Percentiles rank a stretch among this genome's conserved stretches.
phyloP scores from a whole-genome alignment of 2,329 filamentous ascomycete species.

The Sporothrix euskadiensis region DNA sequence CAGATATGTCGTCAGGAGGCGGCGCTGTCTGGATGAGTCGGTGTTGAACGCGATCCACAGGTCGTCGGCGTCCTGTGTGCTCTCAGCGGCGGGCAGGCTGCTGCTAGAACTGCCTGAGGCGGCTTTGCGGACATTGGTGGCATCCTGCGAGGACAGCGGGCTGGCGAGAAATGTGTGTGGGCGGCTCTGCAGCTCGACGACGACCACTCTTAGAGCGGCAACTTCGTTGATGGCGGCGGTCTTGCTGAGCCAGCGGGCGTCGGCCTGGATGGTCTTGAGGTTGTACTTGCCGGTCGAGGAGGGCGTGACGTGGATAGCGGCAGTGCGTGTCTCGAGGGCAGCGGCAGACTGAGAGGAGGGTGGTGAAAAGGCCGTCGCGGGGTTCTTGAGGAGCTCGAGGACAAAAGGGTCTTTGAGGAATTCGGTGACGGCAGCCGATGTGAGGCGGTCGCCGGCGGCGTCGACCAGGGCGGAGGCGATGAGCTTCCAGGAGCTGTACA shows the following conservation, averaged over 20 bases:
- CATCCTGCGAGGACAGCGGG: slow-evolving; percentile 75
- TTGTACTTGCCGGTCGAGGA: slow-evolving; percentile 67
- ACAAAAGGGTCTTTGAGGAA: slow-evolving; percentile 74
- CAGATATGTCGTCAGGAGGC: slow-evolving; percentile 71
- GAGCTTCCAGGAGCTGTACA: slow-evolving; percentile 60
- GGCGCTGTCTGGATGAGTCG: slow-evolving; percentile 60
- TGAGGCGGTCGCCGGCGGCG: slow-evolving; percentile 56
- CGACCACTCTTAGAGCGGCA: slow-evolving; percentile 73
- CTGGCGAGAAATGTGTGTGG: slow-evolving; percentile 70
- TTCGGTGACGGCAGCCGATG: slow-evolving; percentile 57
- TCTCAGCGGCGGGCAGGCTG: slow-evolving; percentile 19
- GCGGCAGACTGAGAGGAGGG: slow-evolving; percentile 64
- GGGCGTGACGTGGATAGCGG: slow-evolving; percentile 79
- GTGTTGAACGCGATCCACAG: slow-evolving; percentile 63
- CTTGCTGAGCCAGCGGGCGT: slow-evolving; percentile 82
- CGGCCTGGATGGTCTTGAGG: slow-evolving; percentile 77
- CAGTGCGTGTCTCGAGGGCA: slow-evolving; percentile 79
- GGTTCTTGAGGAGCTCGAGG: slow-evolving; percentile 65
- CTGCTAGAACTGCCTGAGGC: slow-evolving; percentile 55
- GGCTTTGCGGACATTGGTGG: slow-evolving; percentile 72
- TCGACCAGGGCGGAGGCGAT: slow-evolving; percentile 59
- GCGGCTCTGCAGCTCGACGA: slow-evolving; percentile 82
- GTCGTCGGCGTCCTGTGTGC: slow-evolving; percentile 55
- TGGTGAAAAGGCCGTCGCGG: slow-evolving; percentile 66
- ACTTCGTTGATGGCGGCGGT: slow-evolving; percentile 77